Conservation (phyloP, 2,329 filamentous ascomycete genomes). For the Waltergamsia citrina region DNA sequence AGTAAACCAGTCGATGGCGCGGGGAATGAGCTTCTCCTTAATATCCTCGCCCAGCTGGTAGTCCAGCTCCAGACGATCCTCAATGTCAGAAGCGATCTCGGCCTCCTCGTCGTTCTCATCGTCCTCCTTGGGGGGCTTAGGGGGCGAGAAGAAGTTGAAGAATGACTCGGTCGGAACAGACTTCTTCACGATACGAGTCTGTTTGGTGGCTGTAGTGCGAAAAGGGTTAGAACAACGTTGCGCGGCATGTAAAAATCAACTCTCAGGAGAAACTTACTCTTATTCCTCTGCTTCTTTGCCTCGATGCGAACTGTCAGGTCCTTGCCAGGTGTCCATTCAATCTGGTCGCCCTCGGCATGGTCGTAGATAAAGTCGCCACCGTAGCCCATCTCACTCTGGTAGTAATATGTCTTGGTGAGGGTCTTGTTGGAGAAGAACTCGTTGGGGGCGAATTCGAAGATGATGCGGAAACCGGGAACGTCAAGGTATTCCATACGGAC, state of each 20-base stretch:
- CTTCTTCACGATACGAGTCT: constrained; percentile 98
- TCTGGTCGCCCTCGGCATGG: constrained; percentile 95
- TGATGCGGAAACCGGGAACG: constrained; percentile 93
- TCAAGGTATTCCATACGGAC: constrained; percentile 99
- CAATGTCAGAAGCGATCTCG: constrained; percentile 79
- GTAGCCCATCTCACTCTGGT: constrained; percentile 97
- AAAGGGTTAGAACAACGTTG: constrained; percentile 5
- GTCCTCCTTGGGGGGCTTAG: constrained; percentile 67
- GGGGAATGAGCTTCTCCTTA: constrained; percentile 98
- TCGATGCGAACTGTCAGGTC: constrained; percentile 91
- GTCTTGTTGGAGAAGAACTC: constrained; percentile 97
- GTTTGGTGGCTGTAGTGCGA: constrained; percentile 73
- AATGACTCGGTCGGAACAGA: constrained; percentile 98
- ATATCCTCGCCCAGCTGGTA: constrained; percentile 99
- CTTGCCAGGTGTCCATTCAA: constrained; percentile 90
- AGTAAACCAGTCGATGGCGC: constrained; percentile 98
- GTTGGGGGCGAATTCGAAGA: constrained; percentile 94
- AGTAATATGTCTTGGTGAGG: constrained; percentile 97
- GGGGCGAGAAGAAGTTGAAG: constrained; percentile 98
- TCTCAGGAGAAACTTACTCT: constrained; percentile 57
- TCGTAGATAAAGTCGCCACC: constrained; percentile 99
- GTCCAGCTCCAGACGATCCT: constrained; percentile 95
- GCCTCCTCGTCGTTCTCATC: constrained; percentile 55
- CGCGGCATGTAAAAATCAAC: constrained; percentile 3
- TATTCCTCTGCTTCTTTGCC: constrained; percentile 99